Evolutionary conservation across 164 flowering plant species (phyloP), one percentile per base, ranked within the genome.

Genomic region (Macadamia integrifolia): DNA sequence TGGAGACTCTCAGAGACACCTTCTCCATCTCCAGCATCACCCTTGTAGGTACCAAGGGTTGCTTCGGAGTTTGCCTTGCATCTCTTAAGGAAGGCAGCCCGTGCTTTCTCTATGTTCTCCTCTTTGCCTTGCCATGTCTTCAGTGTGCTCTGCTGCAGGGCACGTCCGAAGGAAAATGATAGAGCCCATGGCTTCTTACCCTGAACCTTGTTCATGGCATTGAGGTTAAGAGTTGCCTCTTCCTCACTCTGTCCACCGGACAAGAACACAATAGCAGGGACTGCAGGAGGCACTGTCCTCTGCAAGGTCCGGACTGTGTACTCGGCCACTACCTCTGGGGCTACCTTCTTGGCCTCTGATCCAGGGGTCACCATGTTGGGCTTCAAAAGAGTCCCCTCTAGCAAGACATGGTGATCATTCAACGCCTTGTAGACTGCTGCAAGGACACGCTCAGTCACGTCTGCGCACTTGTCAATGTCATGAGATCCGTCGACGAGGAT

Each of bases 231-330:
- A 28, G 75, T 66, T 23, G 75, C 75, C 61, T 72, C 75, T 66
- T 72, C 75, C 75, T 72, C 70, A 31, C 75, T 72, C 70, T 72
- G 75, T 12, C 75, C 75, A 50, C 75, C 75, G 0, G 75, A 70
- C 52, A 70, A 42, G 32, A 70, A 70, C 42, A 70, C 73, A 14
- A 70, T 56, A 56, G 73, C 73, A 35, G 75, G 75, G 12, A 72
- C 75, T 44, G 75, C 75, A 1, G 70, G 60, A 9, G 75, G 75
- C 52, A 72, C 30, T 6, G 75, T 72, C 11, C 75, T 49, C 75
- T 48, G 69, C 29, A 72, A 43, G 55, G 75, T 61, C 13, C 65
- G 46, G 29, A 30, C 75, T 48, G 70, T 59, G 70, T 68, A 31
- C 70, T 68, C 70, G n/a, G 70, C 70, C 13, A 68, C 29, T 3